Percentiles rank a stretch among this genome's conserved stretches.
phyloP scores from a whole-genome alignment of 352 stramenopile genomes.

The Phytophthora litchii region DNA sequence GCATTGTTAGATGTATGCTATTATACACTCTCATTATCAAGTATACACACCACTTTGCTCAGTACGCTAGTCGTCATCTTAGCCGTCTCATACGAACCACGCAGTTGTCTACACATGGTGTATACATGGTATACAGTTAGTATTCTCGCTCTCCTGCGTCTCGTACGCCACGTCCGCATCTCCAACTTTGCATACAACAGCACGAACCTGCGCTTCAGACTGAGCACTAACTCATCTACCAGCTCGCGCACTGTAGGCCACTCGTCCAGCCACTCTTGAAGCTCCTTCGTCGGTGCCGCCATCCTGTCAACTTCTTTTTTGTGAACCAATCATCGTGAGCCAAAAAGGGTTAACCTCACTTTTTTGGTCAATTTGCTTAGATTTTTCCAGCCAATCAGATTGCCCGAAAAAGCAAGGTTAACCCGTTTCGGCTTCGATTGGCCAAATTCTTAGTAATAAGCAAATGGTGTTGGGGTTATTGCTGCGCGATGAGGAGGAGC shows the following conservation, averaged over 20 bases:
- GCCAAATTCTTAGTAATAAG: too few species aligned
- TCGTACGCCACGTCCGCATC: too few species aligned
- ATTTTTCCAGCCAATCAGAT: background rate
- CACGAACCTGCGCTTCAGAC: slow-evolving; percentile 75
- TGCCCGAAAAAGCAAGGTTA: too few species aligned
- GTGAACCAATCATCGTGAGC: background rate
- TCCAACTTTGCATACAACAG: background rate
- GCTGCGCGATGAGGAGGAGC: slow-evolving; percentile 84
- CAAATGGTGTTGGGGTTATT: slow-evolving; percentile 83
- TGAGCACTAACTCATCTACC: slow-evolving; percentile 78
- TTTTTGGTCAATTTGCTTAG: too few species aligned
- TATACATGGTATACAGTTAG: slow-evolving; percentile 15
- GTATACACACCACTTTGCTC: slow-evolving; percentile 64
- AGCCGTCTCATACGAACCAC: slow-evolving; percentile 81
- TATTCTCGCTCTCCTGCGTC: background rate
- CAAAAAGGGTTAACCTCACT: too few species aligned
- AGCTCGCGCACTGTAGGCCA: slow-evolving; percentile 75
- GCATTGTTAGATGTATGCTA: background rate
- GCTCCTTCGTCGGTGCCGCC: slow-evolving; percentile 34
- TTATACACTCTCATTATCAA: slow-evolving; percentile 5
- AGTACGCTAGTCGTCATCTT: slow-evolving; percentile 80
- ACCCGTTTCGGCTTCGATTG: too few species aligned
- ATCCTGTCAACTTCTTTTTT: slow-evolving; percentile 2
- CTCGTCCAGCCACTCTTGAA: slow-evolving; percentile 77
- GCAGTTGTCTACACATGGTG: slow-evolving; percentile 50